Evolutionary conservation across 805 yeast genomes (phyloP), one percentile per base, ranked within the genome.

Genomic region (Ogataea kodamae): DNA sequence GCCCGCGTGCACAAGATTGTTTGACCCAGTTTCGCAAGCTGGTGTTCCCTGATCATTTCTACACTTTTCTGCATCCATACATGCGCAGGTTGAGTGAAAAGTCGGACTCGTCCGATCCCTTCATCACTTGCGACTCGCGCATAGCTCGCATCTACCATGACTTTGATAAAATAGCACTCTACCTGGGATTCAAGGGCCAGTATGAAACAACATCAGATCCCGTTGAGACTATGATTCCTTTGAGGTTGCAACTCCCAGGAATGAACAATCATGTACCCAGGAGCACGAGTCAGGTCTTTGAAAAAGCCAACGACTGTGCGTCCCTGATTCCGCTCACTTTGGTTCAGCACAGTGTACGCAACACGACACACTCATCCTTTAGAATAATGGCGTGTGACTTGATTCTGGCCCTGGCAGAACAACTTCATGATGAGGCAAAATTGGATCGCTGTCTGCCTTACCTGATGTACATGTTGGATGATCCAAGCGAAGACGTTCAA

Each of bases 401-500:
- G 42, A 70, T 92, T 1, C 55, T 85, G 6, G 83, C 86, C 0
- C 66, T 90, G 12, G 75, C 90, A 2, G 95, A 85, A 49, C 72
- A 76, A 37, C 65, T 87, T 2, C 73, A 75, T 15, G 97, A 92
- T 53, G 95, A 84, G 37, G 79, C 78, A 10, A 90, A 88, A 53
- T 63, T 92, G 23, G 97, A 92, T 55, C 61, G 97, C 27, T 76
- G 87, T 19, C 57, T 92, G 15, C 97, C 98, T 0, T 86, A 81
- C 52, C 55, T 92, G 15, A 71, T 85, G 14, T 62, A 76, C n/a
- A 64, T 87, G 33, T 55, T 89, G 9, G 87, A 83, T 32, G 95
- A 86, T 40, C 61, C 69, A 1, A 69, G 79, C 12, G 68, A 76
- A 1, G 72, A 68, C 28, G 92, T 87, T 3, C 83, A 81, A 33